Base-by-base conservation (phyloP, 1,284 basidiomycete genomes). In the Psilocybe mexicana region DNA sequence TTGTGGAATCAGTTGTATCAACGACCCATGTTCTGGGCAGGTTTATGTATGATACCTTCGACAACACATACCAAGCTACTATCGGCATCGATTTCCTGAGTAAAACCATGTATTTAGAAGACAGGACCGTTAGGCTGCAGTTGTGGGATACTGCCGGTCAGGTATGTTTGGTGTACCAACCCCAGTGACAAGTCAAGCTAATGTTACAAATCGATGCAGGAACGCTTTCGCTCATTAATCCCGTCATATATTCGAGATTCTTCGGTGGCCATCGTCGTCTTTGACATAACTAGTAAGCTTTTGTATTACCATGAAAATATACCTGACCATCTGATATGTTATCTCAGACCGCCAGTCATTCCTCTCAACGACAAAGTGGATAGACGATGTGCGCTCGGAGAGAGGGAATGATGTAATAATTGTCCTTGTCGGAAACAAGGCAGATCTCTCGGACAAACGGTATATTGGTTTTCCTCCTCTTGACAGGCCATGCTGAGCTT, bases 81-180 rank as follows among this genome's bases (percentile, higher is more conserved):
- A 99, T 99, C 72, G 97, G 97, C 63, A 99, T 98, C 75, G 97
- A 99, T 79, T 99, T 99, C 74, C 79, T 99, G 73, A 96, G 94
- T 77, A 99, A 99, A 82, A 99, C 97, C 0, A 97, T 99, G 94
- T 99, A 99, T 76, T 84, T 99, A 59, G 97, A 99, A 72, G 97
- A 99, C 79, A 82, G 97, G 67, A 99, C 97, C 2, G 96, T 99
- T 49, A 85, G 97, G 70, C 77, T 99, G 75, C 97, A 99, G 73
- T 80, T 99, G 7, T 99, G 96, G 96, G 97, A 99, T 75, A 99
- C 97, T 59, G 96, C 97, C 65, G 94, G 94, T 43, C 94, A 96
- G 83, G 92, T 90, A 68, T 67, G 83, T 70, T 43, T 42, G 51
- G 4, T 33, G 18, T 18, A 18, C 18, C 8, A 33, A 33, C 30